These are phyloP conservation scores for Adenanthera pavonina DNA, from an alignment of 306 rosid genomes.

Conservation along the genomic window DNA sequence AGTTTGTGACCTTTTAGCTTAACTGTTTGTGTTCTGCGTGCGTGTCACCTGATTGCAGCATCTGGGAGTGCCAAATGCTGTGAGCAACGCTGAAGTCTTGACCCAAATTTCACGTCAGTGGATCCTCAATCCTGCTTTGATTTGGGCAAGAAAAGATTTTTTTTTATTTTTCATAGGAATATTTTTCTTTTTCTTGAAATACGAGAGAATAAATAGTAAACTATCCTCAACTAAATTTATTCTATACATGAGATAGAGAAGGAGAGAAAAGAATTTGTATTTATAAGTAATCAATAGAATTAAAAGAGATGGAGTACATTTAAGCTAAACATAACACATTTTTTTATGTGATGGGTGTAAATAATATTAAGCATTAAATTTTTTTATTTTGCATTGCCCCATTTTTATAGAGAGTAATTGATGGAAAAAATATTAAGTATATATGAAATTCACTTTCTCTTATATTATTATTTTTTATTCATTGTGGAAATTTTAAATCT, in stretches of 20 bases:
- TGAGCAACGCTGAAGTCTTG: not conserved
- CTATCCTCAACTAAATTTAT: too few species aligned
- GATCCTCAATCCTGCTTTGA: not conserved
- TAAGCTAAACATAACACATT: not conserved
- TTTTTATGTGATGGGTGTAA: not conserved
- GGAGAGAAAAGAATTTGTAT: too few species aligned
- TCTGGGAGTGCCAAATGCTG: slow-evolving; percentile 24
- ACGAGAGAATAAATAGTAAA: too few species aligned
- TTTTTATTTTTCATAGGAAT: too few species aligned
- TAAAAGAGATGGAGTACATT: not conserved
- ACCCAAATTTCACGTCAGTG: slow-evolving; percentile 21
- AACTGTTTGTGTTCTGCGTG: slow-evolving; percentile 9
- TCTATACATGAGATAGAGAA: too few species aligned
- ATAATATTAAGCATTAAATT: not conserved
- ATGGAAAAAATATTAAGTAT: too few species aligned
- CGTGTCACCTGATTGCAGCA: not conserved
- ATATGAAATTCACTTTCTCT: too few species aligned
- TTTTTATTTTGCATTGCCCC: not conserved
- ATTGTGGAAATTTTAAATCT: too few species aligned
- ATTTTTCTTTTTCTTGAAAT: too few species aligned
- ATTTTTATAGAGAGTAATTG: not conserved
- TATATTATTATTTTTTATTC: too few species aligned
- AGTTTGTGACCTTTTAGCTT: slow-evolving; percentile 26
- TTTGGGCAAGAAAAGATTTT: not conserved
- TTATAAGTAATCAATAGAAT: too few species aligned